Evolutionary conservation across 371 early-diverging fungal species (phyloP), one percentile per base, ranked within the genome.

Genomic region (Synchytrium microbalum): DNA sequence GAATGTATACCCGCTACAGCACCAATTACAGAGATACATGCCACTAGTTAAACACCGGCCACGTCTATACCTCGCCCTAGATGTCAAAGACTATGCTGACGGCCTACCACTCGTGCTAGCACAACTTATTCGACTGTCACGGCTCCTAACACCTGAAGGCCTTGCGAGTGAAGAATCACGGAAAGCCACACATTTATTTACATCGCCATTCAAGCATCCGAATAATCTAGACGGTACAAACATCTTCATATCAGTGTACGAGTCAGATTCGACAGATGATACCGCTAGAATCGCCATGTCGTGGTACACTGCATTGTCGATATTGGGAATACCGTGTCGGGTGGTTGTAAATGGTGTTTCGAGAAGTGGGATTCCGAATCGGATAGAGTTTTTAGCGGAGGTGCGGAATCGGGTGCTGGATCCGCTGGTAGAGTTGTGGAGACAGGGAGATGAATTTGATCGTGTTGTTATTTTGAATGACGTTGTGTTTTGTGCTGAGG

Each of bases 301-400:
- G 8, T 28, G 23, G 25, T 8, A 8, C 28, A 28, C 56, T 25
- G 56, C 28, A 13, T 55, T 55, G 24, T n/a, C 23, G 13, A 5
- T n/a, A 13, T 24, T 55, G 8, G 56, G 56, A 8, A 28, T 55
- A 8, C 56, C 56, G 13, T 13, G 24, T 13, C 8, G 24, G 13
- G 24, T 55, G 5, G 28, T 55, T 24, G 24, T 24, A 13, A 25
- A n/a, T 55, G 56, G 28, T 8, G 56, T 25, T 8, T 13, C 5
- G 13, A 8, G 56, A 8, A 28, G 24, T 24, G 13, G 13, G 8
- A 24, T n/a, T 8, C 25, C 25, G 8, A 8, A 80, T 55, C 72
- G 83, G 13, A 80, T 80, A 54, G 79, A 74, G 27, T 78, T 73
- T 31, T 70, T 83, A 61, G 82, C 81, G 16, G 59, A 67, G 31